phyloP scores from a whole-genome alignment of 768 basidiomycete genomes.

The Cubamyces sp. region DNA sequence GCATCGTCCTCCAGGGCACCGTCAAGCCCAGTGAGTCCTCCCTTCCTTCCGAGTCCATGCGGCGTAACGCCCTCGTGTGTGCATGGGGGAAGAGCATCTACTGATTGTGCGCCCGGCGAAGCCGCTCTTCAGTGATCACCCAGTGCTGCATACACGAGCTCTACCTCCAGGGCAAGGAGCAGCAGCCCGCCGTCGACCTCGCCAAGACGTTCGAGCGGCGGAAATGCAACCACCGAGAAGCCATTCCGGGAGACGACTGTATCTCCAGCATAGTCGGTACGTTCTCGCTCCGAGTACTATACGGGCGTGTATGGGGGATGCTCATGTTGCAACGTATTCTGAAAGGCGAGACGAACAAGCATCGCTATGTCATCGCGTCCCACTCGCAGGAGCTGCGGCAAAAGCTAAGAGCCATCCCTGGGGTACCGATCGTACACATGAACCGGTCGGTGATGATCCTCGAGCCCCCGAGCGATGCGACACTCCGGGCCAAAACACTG shows the following conservation, averaged over 20 bases:
- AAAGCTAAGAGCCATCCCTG: constrained; percentile 74
- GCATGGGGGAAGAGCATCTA: background rate
- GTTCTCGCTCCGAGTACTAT: constrained; percentile 27
- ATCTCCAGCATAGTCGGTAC: constrained; percentile 79
- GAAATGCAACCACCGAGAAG: constrained; percentile 92
- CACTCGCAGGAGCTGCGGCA: constrained; percentile 77
- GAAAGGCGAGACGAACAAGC: constrained; percentile 81
- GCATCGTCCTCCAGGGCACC: constrained; percentile 79
- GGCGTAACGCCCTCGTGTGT: background rate
- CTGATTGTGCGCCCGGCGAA: constrained; percentile 41
- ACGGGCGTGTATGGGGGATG: no score
- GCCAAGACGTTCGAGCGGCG: constrained; percentile 93
- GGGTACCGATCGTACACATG: constrained; percentile 87
- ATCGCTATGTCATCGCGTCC: constrained; percentile 89
- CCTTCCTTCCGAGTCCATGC: background rate
- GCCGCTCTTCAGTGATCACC: constrained; percentile 85
- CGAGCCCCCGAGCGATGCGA: constrained; percentile 85
- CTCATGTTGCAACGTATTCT: background rate
- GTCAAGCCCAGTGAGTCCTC: constrained; percentile 83
- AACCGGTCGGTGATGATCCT: constrained; percentile 93
- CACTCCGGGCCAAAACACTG: constrained; percentile 65
- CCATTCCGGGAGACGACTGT: constrained; percentile 87
- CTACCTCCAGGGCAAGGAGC: constrained; percentile 77
- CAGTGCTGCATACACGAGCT: constrained; percentile 96
- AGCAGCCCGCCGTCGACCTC: constrained; percentile 80